These are phyloP conservation scores for Penicillium carneum DNA, from an alignment of 2,329 filamentous ascomycete genomes.

Conservation along the genomic window DNA sequence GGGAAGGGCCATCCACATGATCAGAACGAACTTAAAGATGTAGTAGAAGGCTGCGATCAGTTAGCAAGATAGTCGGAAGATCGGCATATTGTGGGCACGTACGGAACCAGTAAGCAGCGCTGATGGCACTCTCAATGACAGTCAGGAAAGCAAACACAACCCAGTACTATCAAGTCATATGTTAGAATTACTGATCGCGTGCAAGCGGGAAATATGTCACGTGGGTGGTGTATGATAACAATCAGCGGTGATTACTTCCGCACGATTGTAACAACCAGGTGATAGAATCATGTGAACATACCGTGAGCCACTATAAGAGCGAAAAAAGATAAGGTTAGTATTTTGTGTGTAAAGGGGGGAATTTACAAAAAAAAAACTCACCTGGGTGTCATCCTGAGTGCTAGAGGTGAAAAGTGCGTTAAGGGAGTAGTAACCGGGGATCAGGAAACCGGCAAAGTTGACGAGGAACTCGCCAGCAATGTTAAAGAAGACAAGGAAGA, in stretches of 20 bases:
- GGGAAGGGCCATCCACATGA: slow-evolving; percentile 97
- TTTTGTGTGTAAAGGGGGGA: not conserved
- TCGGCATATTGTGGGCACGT: slow-evolving; percentile 38
- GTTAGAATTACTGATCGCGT: slow-evolving; percentile 24
- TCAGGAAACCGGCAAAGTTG: slow-evolving; percentile 70
- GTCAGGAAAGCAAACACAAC: slow-evolving; percentile 71
- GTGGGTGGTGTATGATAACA: slow-evolving; percentile 33
- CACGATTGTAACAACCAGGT: slow-evolving; percentile 17
- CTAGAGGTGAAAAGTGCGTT: slow-evolving; percentile 67
- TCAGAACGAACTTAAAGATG: slow-evolving; percentile 97
- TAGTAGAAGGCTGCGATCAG: slow-evolving; percentile 81
- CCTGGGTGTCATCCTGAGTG: slow-evolving; percentile 71
- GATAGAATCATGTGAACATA: slow-evolving; percentile 46
- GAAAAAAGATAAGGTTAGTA: slow-evolving; percentile 30
- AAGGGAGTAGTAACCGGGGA: slow-evolving; percentile 72
- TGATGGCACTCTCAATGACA: slow-evolving; percentile 71
- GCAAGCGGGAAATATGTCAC: slow-evolving; percentile 31
- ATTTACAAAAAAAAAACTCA: slow-evolving; percentile 45
- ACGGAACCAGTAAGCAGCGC: slow-evolving; percentile 74
- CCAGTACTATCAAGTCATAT: slow-evolving; percentile 63
- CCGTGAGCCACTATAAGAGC: slow-evolving; percentile 64
- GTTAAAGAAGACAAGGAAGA: slow-evolving; percentile 76
- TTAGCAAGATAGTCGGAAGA: slow-evolving; percentile 31
- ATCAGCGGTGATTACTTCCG: slow-evolving; percentile 18
- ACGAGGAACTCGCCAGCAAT: slow-evolving; percentile 73